Evolutionary conservation across 78 protist species (phyloP).

Genomic region (Dictyostelium citrinum): DNA sequence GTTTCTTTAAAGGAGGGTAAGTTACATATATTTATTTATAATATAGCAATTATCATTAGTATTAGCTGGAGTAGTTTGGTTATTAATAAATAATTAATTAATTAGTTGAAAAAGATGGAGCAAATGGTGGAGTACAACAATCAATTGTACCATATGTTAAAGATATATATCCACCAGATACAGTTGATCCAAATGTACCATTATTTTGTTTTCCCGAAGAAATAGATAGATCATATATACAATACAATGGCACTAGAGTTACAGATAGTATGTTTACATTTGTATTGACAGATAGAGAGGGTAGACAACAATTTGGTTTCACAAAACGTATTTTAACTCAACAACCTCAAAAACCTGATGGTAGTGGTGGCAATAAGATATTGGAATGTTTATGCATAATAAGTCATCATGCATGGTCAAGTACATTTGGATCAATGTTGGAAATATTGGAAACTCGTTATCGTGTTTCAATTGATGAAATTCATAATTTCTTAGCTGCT

Average conservation of each 20-base stretch:
- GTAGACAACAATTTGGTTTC: constrained; percentile 75
- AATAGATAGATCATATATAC: constrained; percentile 38
- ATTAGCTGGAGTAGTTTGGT: no score
- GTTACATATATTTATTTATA: no score
- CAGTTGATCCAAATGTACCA: constrained; percentile 76
- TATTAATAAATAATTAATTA: neutral
- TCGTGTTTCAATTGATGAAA: constrained; percentile 51
- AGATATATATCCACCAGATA: constrained; percentile 75
- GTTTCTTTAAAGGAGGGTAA: constrained; percentile 71
- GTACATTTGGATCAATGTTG: constrained; percentile 45
- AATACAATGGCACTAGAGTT: neutral
- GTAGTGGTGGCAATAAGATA: neutral
- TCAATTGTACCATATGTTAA: constrained; percentile 70
- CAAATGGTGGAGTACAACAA: constrained; percentile 12
- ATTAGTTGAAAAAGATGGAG: constrained; percentile 50
- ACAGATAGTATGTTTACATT: constrained; percentile 41
- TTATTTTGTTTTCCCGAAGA: constrained; percentile 74
- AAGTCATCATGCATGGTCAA: constrained; percentile 45
- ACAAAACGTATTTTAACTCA: constrained; percentile 50
- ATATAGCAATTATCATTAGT: no score
- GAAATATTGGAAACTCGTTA: constrained; percentile 46
- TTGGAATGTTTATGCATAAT: constrained; percentile 60
- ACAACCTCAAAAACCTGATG: neutral
- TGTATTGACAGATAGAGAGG: constrained; percentile 62
- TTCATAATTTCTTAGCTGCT: constrained; percentile 55